Base-by-base conservation (phyloP, 1,139 yeast species). In the Yamadazyma diddensiae region DNA sequence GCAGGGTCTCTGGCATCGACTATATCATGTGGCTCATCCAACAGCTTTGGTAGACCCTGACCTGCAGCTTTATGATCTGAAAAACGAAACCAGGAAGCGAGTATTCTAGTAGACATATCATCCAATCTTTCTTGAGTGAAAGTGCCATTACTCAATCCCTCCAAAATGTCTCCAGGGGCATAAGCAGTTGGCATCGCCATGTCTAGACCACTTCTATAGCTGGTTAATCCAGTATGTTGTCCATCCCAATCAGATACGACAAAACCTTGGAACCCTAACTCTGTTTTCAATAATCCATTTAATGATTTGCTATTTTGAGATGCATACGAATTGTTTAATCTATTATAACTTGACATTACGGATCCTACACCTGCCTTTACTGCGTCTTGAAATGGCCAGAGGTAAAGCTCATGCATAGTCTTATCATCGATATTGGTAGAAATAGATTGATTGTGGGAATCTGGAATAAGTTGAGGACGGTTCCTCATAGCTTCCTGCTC, bases 221-320 rank as follows among this genome's bases (percentile, higher is more conserved):
- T 65, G 32, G 65, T 63, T 4, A 77, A 74, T 6, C 83, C 83
- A 12, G 73, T 52, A 41, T 72, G 77, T 39, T 72, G 76, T 3
- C 79, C 83, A 19, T 74, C 76, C 82, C 83, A 77, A 46, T 79
- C 84, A 21, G 80, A 69, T 37, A 77, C 68, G 6, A 78, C 79
- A 50, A 76, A 77, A 0, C 85, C 85, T 52, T 78, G 81, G 47
- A 78, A 79, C 1, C 82, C 82, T 37, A 77, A 57, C 53, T 79
- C 83, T 32, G 70, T 77, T 49, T 78, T 78, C 40, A 79, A 56
- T 16, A 79, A 55, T 36, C 68, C 62, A 48, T 79, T 78, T 41
- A 79, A 45, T 31, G 75, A 53, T 41, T 75, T 72, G 1, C 80
- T 69, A 50, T 79, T 79, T 47, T 79, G 79, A 52, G 83, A 77